Percentiles rank a stretch among this genome's conserved stretches.
phyloP scores from a whole-genome alignment of 345 rosid species.

The Gossypium stocksii region DNA sequence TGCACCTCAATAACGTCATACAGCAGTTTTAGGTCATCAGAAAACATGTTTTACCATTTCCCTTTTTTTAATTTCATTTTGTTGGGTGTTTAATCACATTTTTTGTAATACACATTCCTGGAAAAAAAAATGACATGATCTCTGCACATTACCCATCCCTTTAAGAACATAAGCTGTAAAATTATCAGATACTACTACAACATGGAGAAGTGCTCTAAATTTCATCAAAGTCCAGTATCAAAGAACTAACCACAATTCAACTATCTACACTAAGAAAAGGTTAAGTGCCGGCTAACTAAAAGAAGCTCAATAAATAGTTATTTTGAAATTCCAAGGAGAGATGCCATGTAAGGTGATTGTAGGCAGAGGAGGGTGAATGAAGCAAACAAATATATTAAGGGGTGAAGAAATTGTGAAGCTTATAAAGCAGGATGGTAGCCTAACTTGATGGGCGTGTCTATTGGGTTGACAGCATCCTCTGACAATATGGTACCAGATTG shows the following conservation, averaged over 20 bases:
- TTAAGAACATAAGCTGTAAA: background rate
- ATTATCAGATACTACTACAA: background rate
- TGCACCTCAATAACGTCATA: conserved; percentile 3
- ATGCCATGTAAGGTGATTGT: background rate
- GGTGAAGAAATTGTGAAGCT: background rate
- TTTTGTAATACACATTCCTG: background rate
- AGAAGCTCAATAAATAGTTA: background rate
- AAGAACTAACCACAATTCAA: background rate
- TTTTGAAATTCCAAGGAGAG: background rate
- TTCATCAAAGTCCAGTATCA: background rate
- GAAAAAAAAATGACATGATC: background rate
- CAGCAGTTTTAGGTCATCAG: conserved; percentile 5
- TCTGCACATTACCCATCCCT: background rate
- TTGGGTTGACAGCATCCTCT: background rate
- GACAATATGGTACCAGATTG: background rate
- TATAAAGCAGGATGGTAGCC: background rate
- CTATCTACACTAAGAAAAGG: background rate
- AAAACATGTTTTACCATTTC: background rate
- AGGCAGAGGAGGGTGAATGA: background rate
- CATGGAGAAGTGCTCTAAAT: background rate
- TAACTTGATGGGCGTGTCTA: background rate
- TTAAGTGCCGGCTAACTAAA: background rate
- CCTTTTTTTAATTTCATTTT: background rate
- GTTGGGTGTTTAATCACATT: background rate
- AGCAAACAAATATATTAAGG: background rate